These are phyloP conservation scores for Begonia masoniana DNA, from an alignment of 306 rosid genomes.

Conservation along the genomic window DNA sequence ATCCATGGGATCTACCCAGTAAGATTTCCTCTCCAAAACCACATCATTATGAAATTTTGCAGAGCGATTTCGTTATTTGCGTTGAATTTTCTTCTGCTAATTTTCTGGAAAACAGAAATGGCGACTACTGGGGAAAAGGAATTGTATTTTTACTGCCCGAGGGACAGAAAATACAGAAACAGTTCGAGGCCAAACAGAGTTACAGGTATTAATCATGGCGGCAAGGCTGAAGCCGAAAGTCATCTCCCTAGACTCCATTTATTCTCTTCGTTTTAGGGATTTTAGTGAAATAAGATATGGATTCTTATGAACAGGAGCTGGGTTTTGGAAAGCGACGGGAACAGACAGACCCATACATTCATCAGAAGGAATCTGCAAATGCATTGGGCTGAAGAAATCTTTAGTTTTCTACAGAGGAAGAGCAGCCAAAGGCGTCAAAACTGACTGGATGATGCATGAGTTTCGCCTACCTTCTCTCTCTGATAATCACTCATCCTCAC, in stretches of 20 bases:
- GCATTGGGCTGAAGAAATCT: conserved; percentile 86
- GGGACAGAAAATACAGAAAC: conserved; percentile 88
- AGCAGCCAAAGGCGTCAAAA: conserved; percentile 81
- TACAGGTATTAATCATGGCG: neutral
- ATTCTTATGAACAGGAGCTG: conserved; percentile 71
- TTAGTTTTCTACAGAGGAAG: conserved; percentile 83
- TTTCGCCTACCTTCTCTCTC: conserved; percentile 60
- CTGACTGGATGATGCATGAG: conserved; percentile 99
- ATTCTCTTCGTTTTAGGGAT: no score
- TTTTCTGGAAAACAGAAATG: conserved; percentile 24
- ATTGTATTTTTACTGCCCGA: conserved; percentile 88
- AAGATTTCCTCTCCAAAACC: conserved; percentile 11
- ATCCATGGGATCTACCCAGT: conserved; percentile 99
- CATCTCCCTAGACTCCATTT: no score
- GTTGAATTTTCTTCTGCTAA: no score
- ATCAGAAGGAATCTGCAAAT: conserved; percentile 45
- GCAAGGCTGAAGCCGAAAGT: no score
- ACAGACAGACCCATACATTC: conserved; percentile 79
- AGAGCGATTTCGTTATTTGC: no score
- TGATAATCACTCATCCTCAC: conserved; percentile 7
- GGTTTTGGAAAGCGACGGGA: conserved; percentile 96
- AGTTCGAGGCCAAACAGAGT: conserved; percentile 18
- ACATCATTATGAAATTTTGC: neutral
- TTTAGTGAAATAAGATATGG: no score
- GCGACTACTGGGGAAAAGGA: conserved; percentile 76